Conservation (phyloP, 345 rosid species). For the Aquilaria malaccensis region DNA sequence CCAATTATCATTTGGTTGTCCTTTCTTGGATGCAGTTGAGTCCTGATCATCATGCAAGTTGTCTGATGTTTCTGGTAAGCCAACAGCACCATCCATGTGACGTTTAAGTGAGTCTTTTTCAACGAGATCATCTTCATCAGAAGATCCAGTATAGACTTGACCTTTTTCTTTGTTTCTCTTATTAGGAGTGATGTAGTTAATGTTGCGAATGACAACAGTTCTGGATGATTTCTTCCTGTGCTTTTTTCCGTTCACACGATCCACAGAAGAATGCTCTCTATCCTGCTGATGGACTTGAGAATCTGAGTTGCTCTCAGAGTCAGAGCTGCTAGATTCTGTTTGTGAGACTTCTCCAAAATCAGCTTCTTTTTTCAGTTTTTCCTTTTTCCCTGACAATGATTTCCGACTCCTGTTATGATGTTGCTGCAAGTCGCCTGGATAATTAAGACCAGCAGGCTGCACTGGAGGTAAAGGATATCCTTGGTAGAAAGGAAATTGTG, state of each 20-base stretch:
- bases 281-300: constrained; percentile 32
- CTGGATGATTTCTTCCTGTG: constrained; percentile 54
- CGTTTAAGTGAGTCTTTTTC: constrained; percentile 46
- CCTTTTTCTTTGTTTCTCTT: constrained; percentile 47
- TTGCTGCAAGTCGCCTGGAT: constrained; percentile 46
- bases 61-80: constrained; percentile 29
- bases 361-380: constrained; percentile 32
- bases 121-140: constrained; percentile 38
- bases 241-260: constrained; percentile 31
- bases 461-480: constrained; percentile 64
- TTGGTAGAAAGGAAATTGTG: constrained; percentile 52
- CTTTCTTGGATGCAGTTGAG: constrained; percentile 19
- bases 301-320: constrained; percentile 44
- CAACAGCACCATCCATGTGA: constrained; percentile 53
- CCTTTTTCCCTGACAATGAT: constrained; percentile 24
- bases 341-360: constrained; percentile 39
- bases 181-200: constrained; percentile 79
- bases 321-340: constrained; percentile 47
- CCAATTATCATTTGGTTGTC: constrained; percentile 50
- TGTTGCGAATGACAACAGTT: constrained; percentile 77
- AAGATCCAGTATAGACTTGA: constrained; percentile 29
- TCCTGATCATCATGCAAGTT: constrained; percentile 23
- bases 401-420: constrained; percentile 22
- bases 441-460: constrained; percentile 41
- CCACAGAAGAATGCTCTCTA: constrained; percentile 33